phyloP scores from a whole-genome alignment of 148 eudicot genomes.

The Fagopyrum esculentum region DNA sequence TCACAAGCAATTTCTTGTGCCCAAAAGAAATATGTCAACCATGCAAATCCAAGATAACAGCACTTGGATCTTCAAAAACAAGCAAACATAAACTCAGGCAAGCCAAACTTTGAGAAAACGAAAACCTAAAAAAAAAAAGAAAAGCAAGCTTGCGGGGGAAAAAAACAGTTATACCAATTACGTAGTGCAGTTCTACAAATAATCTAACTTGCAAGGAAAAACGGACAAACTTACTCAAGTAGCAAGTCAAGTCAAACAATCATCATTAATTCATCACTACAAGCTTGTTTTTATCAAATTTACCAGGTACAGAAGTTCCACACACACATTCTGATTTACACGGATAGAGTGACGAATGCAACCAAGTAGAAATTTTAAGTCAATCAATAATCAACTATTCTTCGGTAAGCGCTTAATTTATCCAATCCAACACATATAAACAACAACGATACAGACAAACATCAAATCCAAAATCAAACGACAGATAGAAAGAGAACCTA shows the following conservation, averaged over 20 bases:
- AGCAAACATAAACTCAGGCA: not conserved
- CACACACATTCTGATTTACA: no score
- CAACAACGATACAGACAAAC: not conserved
- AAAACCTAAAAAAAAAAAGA: not conserved
- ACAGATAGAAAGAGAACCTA: conserved; percentile 1
- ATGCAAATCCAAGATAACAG: not conserved
- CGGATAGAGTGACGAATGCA: no score
- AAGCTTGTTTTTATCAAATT: not conserved
- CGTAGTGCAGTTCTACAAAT: not conserved
- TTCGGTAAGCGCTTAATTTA: no score
- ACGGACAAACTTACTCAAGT: not conserved
- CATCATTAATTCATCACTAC: not conserved
- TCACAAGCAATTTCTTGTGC: not conserved
- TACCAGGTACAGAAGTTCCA: no score
- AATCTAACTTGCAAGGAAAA: not conserved
- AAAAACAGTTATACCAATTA: not conserved
- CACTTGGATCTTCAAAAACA: not conserved
- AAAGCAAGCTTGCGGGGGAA: not conserved
- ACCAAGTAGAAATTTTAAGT: no score
- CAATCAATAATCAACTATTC: no score
- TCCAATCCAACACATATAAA: not conserved
- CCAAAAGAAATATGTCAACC: not conserved
- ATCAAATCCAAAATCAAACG: not conserved
- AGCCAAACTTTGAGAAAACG: not conserved
- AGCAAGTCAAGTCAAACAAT: not conserved